Evolutionary conservation across 1,284 basidiomycete genomes (phyloP).

Genomic region (Ceratobasidium sp.): DNA sequence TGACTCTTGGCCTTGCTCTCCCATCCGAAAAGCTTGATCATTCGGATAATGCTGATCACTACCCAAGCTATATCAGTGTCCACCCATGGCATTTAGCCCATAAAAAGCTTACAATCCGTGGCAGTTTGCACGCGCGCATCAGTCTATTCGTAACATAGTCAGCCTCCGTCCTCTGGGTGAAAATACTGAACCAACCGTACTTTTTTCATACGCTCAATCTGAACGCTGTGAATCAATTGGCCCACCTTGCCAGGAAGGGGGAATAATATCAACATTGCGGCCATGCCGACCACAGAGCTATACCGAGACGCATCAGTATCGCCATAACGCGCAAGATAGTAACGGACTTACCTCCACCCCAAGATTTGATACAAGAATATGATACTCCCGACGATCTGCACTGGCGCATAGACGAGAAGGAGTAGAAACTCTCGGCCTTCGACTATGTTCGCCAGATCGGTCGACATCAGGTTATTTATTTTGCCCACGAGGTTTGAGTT

Average conservation of each 20-base stretch:
- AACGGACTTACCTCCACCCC: constrained; percentile 50
- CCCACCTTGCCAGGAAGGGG: constrained; percentile 55
- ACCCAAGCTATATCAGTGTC: not conserved
- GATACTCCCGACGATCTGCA: constrained; percentile 59
- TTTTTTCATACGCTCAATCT: constrained; percentile 51
- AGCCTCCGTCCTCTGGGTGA: not conserved
- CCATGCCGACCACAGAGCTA: constrained; percentile 66
- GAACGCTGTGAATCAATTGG: constrained; percentile 48
- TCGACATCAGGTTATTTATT: constrained; percentile 46
- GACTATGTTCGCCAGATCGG: constrained; percentile 61
- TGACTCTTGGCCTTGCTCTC: constrained; percentile 64
- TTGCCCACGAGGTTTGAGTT: constrained; percentile 43
- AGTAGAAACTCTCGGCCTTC: constrained; percentile 57
- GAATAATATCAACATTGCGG: constrained; percentile 59
- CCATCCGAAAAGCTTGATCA: constrained; percentile 79
- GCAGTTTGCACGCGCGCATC: constrained; percentile 64
- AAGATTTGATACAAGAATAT: constrained; percentile 60
- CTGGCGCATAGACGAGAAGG: constrained; percentile 54
- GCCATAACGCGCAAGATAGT: not conserved
- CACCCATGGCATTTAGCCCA: constrained; percentile 13
- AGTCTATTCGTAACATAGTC: constrained; percentile 52
- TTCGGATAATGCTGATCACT: constrained; percentile 65
- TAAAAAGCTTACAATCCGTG: constrained; percentile 57
- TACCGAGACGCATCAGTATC: too few relatives aligned
- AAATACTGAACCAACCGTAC: constrained; percentile 12